Evolutionary conservation across 306 rosid species (phyloP).

Genomic region (Hippophae rhamnoides): DNA sequence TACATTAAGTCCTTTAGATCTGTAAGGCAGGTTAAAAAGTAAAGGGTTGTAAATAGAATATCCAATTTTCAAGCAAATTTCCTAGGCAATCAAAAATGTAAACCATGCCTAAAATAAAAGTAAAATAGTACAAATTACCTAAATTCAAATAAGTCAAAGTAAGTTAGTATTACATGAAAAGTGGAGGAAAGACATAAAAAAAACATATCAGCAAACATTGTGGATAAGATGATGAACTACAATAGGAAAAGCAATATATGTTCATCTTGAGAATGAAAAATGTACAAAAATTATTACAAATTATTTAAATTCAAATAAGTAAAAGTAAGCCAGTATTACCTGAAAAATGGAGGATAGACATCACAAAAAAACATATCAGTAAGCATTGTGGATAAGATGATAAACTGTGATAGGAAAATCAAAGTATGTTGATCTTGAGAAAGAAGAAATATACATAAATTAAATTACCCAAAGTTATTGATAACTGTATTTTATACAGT

Average conservation of each 20-base stretch:
- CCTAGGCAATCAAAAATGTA: neutral
- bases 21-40: neutral
- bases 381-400: constrained; percentile 50
- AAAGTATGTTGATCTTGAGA: too few species aligned
- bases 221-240: constrained; percentile 33
- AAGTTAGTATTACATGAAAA: constrained; percentile 37
- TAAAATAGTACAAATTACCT: neutral
- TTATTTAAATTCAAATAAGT: neutral
- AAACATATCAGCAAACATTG: constrained; percentile 42
- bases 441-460: too few species aligned
- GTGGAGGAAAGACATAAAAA: constrained; percentile 31
- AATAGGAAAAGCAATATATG: too few species aligned
- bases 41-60: neutral
- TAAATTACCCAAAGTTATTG: too few species aligned
- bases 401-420: too few species aligned
- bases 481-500: too few species aligned
- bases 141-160: neutral
- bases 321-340: constrained; percentile 31
- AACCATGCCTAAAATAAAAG: neutral
- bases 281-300: too few species aligned
- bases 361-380: constrained; percentile 34
- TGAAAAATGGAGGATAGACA: constrained; percentile 35
- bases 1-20: neutral
- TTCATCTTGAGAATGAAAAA: too few species aligned
- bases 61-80: neutral